Conservation (phyloP, 2,329 filamentous ascomycete genomes). For the Ophiostoma montium region DNA sequence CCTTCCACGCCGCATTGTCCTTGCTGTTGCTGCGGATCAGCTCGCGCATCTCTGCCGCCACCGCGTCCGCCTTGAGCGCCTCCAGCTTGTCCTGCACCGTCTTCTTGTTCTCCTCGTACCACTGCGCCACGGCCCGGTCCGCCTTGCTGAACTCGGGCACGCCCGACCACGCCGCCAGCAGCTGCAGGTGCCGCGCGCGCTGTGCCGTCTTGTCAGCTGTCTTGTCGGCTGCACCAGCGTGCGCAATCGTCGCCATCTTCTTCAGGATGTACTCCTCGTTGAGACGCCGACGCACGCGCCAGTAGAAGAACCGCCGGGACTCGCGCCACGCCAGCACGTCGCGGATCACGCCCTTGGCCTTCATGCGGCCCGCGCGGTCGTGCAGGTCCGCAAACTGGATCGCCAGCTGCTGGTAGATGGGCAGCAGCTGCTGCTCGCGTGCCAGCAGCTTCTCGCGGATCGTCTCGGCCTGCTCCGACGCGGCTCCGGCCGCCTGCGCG, state of each 20-base stretch:
- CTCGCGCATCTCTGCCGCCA: conserved; percentile 52
- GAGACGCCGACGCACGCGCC: conserved; percentile 89
- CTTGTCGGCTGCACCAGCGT: conserved; percentile 20
- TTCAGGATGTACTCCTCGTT: conserved; percentile 97
- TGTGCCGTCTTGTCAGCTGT: conserved; percentile 11
- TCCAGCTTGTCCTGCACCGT: conserved; percentile 73
- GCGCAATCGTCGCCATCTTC: conserved; percentile 49
- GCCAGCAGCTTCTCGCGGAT: conserved; percentile 74
- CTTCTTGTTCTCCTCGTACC: conserved; percentile 94
- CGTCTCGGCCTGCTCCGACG: conserved; percentile 57
- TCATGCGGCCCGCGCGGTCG: conserved; percentile 93
- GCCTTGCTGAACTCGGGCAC: conserved; percentile 63
- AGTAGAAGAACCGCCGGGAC: conserved; percentile 97
- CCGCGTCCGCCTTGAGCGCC: conserved; percentile 57
- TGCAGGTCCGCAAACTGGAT: conserved; percentile 94
- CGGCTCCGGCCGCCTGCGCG: conserved; percentile 43
- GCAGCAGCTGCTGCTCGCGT: conserved; percentile 78
- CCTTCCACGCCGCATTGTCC: conserved; percentile 66
- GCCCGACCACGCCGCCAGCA: conserved; percentile 71
- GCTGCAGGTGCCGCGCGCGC: conserved; percentile 55
- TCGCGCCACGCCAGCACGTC: conserved; percentile 73
- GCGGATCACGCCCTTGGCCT: conserved; percentile 91
- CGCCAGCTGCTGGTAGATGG: conserved; percentile 90
- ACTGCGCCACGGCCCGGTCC: conserved; percentile 73
- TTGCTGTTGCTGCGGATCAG: conserved; percentile 52